Base-by-base conservation (phyloP, 176 grass and related monocot species). In the Zea luxurians region DNA sequence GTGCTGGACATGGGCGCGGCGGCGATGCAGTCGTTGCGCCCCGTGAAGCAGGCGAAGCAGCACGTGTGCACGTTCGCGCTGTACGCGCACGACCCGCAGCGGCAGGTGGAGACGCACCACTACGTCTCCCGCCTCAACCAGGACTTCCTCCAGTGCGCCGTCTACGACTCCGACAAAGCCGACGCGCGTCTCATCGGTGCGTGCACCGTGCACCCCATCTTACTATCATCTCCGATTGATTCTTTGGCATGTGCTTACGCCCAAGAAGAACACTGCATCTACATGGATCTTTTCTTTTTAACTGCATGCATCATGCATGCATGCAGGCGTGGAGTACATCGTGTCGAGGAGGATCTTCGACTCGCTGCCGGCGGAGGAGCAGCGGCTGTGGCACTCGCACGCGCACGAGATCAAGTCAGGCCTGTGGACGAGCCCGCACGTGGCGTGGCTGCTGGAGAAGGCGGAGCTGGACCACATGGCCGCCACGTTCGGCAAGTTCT, bases 381-480 rank as follows among this genome's bases (percentile, higher is more conserved):
- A 93, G 80, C 87, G 71, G 89, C 87, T 93, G 49, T 97, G 94
- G 94, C 91, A 97, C 59, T 97, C 94, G 18, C 94, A 97, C 65
- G 91, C 85, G 15, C 86, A 91, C 61, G 94, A 93, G 85, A 80
- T 93, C 78, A 97, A 80, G 78, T 9, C 85, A 3, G 94, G 94
- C 64, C 74, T 97, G 57, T 91, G 91, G 81, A 65, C 69, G 42
- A 79, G 60, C 66, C 94, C 89, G 9, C 41, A 65, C 37, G 79
- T 91, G 61, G 86, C 91, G 21, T 72, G 27, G 35, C 59, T 67
- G 84, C 73, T 93, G 70, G 74, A 86, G 58, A 89, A 80, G 76
- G 15, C 84, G 79, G 88, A 91, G 88, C 81, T 93, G 38, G 74
- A 80, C 2, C 63, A 75, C 18, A 64, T 93, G 85, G 80, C 81